Conservation (phyloP, 805 yeast genomes). For the Starmerella kuoi region DNA sequence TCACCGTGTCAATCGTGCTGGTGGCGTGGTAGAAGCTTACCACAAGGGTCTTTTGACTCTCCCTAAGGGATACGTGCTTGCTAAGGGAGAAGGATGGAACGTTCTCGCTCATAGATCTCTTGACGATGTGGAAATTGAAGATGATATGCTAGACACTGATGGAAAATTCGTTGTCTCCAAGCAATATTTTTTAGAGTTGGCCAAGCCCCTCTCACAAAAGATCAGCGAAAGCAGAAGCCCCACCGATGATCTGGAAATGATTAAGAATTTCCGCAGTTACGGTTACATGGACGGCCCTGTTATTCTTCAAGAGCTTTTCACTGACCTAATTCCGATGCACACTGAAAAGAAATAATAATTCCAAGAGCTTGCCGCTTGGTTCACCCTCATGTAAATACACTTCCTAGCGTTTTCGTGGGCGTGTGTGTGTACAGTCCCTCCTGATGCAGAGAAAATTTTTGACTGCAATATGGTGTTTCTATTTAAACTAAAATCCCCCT, state of each 20-base stretch:
- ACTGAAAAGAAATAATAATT: not conserved
- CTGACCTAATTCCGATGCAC: slow-evolving; percentile 1
- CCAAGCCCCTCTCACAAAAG: slow-evolving; percentile 9
- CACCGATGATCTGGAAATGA: slow-evolving; percentile 9
- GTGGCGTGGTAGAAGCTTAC: slow-evolving; percentile 61
- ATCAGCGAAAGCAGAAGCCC: slow-evolving; percentile 5
- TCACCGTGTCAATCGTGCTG: slow-evolving; percentile 48
- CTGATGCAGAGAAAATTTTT: no score
- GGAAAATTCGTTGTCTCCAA: slow-evolving; percentile 22
- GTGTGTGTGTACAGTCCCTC: no score
- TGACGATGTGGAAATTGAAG: slow-evolving; percentile 11
- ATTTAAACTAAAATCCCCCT: no score
- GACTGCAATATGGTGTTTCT: no score
- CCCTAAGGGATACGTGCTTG: slow-evolving; percentile 48
- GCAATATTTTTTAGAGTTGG: slow-evolving; percentile 13
- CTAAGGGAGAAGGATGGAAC: slow-evolving; percentile 69
- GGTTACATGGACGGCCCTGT: slow-evolving; percentile 25
- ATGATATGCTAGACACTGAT: slow-evolving; percentile 14
- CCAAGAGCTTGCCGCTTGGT: not conserved
- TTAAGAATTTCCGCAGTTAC: slow-evolving; percentile 23
- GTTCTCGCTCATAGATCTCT: slow-evolving; percentile 10
- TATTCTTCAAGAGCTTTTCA: slow-evolving; percentile 21
- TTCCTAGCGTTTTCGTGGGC: no score
- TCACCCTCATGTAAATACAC: no score
- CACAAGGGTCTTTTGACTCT: slow-evolving; percentile 54